A percentile compares a stretch with the other conserved stretches of the same genome.
Evolutionary conservation across 2,329 filamentous ascomycete species (phyloP).

Genomic region (Fusarium sambucinum): DNA sequence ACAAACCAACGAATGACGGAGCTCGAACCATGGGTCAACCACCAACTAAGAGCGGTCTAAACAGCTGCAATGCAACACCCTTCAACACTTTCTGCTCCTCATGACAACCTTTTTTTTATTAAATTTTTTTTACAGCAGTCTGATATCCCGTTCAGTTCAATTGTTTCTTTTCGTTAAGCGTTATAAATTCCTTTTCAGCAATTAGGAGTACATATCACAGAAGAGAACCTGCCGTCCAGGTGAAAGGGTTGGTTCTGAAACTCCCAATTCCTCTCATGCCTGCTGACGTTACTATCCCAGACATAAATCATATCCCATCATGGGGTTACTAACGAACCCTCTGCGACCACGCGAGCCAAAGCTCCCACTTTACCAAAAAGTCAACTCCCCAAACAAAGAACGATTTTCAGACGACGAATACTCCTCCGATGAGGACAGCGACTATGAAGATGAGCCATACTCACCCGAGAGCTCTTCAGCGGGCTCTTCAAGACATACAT

Average conservation of each 20-base stretch:
- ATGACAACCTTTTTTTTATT: too few species aligned
- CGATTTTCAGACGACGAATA: slow-evolving; percentile 64
- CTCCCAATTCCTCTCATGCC: slow-evolving; percentile 19
- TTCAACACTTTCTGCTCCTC: not conserved
- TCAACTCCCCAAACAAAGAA: slow-evolving; percentile 60
- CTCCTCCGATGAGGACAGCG: slow-evolving; percentile 61
- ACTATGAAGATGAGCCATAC: slow-evolving; percentile 58
- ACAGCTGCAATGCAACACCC: not conserved
- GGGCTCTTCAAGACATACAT: slow-evolving; percentile 67
- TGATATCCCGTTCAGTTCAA: not conserved
- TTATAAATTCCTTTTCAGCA: not conserved
- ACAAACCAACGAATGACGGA: slow-evolving; percentile 44
- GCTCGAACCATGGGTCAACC: slow-evolving; percentile 26
- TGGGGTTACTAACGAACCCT: slow-evolving; percentile 64
- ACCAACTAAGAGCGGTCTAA: slow-evolving; percentile 18
- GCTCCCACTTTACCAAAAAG: slow-evolving; percentile 65
- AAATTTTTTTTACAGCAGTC: too few species aligned
- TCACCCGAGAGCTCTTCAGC: slow-evolving; percentile 58
- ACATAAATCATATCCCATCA: slow-evolving; percentile 48
- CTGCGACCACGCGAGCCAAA: slow-evolving; percentile 61
- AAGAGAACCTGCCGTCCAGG: slow-evolving; percentile 26
- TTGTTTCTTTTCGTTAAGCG: not conserved
- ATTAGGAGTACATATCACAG: not conserved
- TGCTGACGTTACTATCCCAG: slow-evolving; percentile 19
- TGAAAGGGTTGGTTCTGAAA: slow-evolving; percentile 23